Evolutionary conservation across 148 eudicot species (phyloP).

Genomic region (Polygonum aviculare): DNA sequence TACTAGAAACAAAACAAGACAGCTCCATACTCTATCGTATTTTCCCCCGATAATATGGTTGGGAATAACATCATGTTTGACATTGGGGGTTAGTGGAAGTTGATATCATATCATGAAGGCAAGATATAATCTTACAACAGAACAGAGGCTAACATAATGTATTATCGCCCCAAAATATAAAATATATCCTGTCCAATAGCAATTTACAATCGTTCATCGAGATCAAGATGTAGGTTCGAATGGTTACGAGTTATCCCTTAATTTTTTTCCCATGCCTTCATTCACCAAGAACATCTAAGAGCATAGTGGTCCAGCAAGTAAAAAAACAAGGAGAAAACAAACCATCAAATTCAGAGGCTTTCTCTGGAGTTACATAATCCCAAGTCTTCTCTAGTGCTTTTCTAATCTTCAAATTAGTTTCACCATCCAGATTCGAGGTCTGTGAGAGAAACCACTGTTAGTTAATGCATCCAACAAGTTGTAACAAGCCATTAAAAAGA

Average conservation of each 20-base stretch:
- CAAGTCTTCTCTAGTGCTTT: conserved; percentile 96
- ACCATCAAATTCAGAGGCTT: conserved; percentile 84
- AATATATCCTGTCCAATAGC: not conserved
- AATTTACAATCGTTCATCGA: not conserved
- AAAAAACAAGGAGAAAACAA: not conserved
- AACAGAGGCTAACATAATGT: not conserved
- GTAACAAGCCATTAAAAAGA: not conserved
- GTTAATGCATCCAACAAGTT: conserved; percentile 4
- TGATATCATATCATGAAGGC: not conserved
- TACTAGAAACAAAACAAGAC: not conserved
- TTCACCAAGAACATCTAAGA: not conserved
- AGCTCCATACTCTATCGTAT: not conserved
- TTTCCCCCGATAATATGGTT: not conserved
- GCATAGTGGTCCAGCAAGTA: not conserved
- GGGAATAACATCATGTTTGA: not conserved
- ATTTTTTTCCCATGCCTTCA: not conserved
- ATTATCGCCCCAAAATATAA: not conserved
- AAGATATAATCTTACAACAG: not conserved
- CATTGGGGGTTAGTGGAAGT: not conserved
- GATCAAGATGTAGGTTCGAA: not conserved
- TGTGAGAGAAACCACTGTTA: conserved; percentile 22
- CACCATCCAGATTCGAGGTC: conserved; percentile 98
- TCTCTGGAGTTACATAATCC: conserved; percentile 76
- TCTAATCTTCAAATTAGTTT: conserved; percentile 95
- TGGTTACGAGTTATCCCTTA: not conserved